Evolutionary conservation across 2,329 filamentous ascomycete species (phyloP).

Genomic region (Thelonectria olida): DNA sequence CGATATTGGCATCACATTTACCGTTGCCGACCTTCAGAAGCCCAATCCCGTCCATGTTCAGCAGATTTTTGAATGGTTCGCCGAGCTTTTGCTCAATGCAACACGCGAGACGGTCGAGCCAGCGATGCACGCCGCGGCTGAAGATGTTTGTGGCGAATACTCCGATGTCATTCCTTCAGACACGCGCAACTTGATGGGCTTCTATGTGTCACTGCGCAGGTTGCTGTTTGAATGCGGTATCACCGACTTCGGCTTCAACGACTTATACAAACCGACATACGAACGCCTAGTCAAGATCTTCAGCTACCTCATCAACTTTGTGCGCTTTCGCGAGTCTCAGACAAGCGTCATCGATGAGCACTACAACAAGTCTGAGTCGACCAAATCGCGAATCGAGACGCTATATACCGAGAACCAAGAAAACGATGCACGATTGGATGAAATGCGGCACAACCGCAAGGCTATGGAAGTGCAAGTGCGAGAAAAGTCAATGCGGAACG

Average conservation of each 20-base stretch:
- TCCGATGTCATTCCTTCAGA: constrained; percentile 87
- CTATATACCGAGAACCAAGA: constrained; percentile 88
- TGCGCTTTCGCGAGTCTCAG: constrained; percentile 94
- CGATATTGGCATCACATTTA: constrained; percentile 93
- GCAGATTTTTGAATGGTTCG: constrained; percentile 98
- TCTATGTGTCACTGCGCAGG: constrained; percentile 84
- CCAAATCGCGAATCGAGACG: constrained; percentile 87
- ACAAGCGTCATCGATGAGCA: constrained; percentile 90
- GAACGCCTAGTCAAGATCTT: constrained; percentile 94
- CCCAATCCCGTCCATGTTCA: constrained; percentile 95
- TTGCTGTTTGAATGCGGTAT: constrained; percentile 90
- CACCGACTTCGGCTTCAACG: constrained; percentile 91
- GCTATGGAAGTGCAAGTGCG: constrained; percentile 83
- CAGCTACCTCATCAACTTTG: constrained; percentile 98
- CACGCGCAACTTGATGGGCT: constrained; percentile 93
- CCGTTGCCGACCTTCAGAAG: constrained; percentile 86
- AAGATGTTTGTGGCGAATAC: constrained; percentile 86
- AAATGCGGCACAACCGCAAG: constrained; percentile 82
- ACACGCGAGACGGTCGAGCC: constrained; percentile 94
- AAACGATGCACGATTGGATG: constrained; percentile 80
- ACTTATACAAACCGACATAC: constrained; percentile 90
- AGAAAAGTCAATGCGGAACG: constrained; percentile 86
- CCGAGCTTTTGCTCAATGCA: constrained; percentile 90
- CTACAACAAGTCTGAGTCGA: constrained; percentile 88
- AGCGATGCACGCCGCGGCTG: constrained; percentile 90